These are phyloP conservation scores for Penicillium sp. DNA, from an alignment of 2,329 filamentous ascomycete species.

Conservation along the genomic window DNA sequence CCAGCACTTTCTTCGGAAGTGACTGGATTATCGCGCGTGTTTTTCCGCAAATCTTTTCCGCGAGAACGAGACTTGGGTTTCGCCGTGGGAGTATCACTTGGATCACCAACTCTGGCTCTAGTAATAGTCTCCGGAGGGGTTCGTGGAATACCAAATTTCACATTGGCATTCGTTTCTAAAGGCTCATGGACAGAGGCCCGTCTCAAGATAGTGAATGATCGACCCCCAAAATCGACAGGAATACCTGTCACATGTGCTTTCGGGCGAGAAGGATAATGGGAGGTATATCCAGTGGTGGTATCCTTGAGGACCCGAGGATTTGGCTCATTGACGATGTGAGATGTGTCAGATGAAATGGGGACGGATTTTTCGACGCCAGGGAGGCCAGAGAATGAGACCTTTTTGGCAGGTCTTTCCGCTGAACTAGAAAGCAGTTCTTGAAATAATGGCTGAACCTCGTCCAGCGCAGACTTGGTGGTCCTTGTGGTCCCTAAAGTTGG, in stretches of 20 bases:
- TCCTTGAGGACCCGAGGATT: neutral
- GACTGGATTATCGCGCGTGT: constrained; percentile 10
- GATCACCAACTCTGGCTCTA: neutral
- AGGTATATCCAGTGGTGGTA: neutral
- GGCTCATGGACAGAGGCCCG: neutral
- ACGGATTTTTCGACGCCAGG: neutral
- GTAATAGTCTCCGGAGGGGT: neutral
- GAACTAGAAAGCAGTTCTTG: constrained; percentile 15
- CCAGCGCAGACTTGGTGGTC: neutral
- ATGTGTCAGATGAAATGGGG: constrained; percentile 4
- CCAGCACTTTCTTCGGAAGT: constrained; percentile 29
- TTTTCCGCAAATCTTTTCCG: neutral
- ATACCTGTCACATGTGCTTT: neutral
- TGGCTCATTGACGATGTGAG: neutral
- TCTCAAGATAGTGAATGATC: constrained; percentile 9
- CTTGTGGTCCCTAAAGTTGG: neutral
- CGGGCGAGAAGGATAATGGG: neutral
- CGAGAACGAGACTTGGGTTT: constrained; percentile 3
- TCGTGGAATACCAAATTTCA: neutral
- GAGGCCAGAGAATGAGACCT: neutral
- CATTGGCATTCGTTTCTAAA: neutral
- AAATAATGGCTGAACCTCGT: neutral
- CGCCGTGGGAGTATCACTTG: constrained; percentile 1
- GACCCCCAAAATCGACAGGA: neutral
- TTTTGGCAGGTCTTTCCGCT: constrained; percentile 15